A percentile compares a stretch with the other conserved stretches of the same genome.
phyloP scores from a whole-genome alignment of 306 rosid species.

The cucumber (Cucumis sativus) region DNA sequence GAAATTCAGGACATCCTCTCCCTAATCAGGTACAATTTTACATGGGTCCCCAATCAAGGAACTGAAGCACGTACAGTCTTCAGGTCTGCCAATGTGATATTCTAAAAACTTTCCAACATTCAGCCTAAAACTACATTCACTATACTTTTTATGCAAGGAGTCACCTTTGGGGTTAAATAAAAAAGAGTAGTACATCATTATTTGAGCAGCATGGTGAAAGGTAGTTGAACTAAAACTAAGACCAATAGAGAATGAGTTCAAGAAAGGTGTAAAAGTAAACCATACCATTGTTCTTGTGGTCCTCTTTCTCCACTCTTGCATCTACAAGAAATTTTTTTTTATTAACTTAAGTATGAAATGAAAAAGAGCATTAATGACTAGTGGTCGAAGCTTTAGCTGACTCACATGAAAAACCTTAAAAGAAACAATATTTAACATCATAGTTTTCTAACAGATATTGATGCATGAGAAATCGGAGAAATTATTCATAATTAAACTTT shows the following conservation, averaged over 20 bases:
- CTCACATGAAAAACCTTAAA: neutral
- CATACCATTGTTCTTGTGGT: conserved; percentile 51
- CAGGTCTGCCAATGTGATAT: neutral
- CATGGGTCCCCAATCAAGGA: neutral
- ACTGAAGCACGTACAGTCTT: neutral
- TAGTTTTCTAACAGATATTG: neutral
- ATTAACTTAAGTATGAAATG: neutral
- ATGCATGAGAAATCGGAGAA: neutral
- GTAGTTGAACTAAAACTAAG: neutral
- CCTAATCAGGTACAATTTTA: neutral
- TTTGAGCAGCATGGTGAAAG: neutral
- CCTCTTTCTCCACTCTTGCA: conserved; percentile 67
- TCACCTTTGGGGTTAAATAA: neutral
- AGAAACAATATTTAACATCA: neutral
- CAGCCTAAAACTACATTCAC: neutral
- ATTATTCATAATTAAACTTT: neutral
- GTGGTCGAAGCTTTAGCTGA: neutral
- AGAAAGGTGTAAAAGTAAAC: conserved; percentile 9
- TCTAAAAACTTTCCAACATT: neutral
- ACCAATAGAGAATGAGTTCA: conserved; percentile 5
- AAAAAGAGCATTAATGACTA: neutral
- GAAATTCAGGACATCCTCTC: neutral
- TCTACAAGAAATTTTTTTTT: conserved; percentile 33
- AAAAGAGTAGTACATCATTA: neutral
- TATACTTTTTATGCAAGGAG: neutral